Evolutionary conservation across 169 alveolate genomes (phyloP), one percentile per base, ranked within the genome.

Genomic region (Eimeria mitis): DNA sequence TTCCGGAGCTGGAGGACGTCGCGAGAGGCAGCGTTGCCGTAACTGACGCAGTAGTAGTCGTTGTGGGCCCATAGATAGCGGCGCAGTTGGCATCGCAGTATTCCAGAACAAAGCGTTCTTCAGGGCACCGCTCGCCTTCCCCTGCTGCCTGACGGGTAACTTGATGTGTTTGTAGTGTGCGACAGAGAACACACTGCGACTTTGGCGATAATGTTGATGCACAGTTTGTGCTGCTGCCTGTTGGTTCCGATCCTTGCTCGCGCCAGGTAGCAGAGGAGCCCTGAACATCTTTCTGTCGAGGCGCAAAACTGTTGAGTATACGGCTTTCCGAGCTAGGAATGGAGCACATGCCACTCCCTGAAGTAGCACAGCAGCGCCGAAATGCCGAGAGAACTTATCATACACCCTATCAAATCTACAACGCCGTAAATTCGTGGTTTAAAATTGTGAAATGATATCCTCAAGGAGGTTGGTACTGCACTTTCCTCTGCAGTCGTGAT

Each of bases 1-100:
- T 2, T 0, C 68, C 70, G 63, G 63, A 11, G 31, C 70, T 63
- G 65, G 81, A 44, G 65, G 94, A 25, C 31, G 83, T 40, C 44
- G 47, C 14, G 40, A 42, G 13, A 1, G 75, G 83, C 47, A 61
- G 23, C 23, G 63, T 63, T 52, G 81, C 31, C 47, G 63, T 61
- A 21, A 40, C 34, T 85, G 81, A 19, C 31, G n/a, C 2, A 40
- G 92, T 63, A 9, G 92, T 85, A 23, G 92, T 85, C 40, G 81
- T 87, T 59, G 91, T 84, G 83, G 83, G 65, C 83, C 94, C 78
- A 42, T 65, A 87, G 31, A 23, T 40, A 25, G 52, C n/a, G 68
- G 83, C 94, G 71, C 94, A 87, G 59, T 63, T 63, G 34, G 65
- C 68, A 65, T 87, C 83, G 75, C 94, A 87, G 70, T 87, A 87